phyloP scores from a whole-genome alignment of 2,329 filamentous ascomycete species.

The Hypoxylon sp. region DNA sequence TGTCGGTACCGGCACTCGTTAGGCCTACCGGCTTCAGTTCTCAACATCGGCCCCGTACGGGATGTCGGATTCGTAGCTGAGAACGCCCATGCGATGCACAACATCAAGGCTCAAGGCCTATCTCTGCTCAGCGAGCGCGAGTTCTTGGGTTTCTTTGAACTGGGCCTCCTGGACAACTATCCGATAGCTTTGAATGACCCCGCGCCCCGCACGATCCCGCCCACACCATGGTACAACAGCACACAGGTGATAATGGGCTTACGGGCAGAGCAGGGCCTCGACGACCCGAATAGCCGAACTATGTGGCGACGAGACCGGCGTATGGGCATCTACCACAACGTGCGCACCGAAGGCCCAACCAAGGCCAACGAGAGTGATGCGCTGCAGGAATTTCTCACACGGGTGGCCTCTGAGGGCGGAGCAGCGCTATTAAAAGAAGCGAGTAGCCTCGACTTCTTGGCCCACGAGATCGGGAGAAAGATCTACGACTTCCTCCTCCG shows the following conservation, averaged over 20 bases:
- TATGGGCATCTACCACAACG: slow-evolving; percentile 52
- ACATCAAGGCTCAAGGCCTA: slow-evolving; percentile 45
- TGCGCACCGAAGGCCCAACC: slow-evolving; percentile 19
- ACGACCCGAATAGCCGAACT: slow-evolving; percentile 47
- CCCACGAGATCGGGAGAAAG: slow-evolving; percentile 45
- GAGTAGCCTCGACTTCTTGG: slow-evolving; percentile 41
- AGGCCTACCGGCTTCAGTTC: slow-evolving; percentile 54
- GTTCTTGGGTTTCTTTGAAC: slow-evolving; percentile 48
- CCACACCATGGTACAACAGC: slow-evolving; percentile 37
- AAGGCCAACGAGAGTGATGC: slow-evolving; percentile 39
- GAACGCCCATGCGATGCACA: slow-evolving; percentile 46
- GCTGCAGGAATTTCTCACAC: slow-evolving; percentile 46
- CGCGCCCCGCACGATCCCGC: slow-evolving; percentile 17
- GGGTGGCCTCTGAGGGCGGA: slow-evolving; percentile 24
- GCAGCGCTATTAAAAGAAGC: slow-evolving; percentile 25
- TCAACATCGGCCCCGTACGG: slow-evolving; percentile 57
- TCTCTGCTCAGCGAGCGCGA: slow-evolving; percentile 47
- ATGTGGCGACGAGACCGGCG: slow-evolving; percentile 52
- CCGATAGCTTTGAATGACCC: slow-evolving; percentile 3
- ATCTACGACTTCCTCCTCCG: slow-evolving; percentile 47
- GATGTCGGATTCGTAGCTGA: slow-evolving; percentile 51
- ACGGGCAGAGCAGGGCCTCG: slow-evolving; percentile 44
- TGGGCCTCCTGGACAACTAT: slow-evolving; percentile 37
- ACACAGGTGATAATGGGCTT: slow-evolving; percentile 48
- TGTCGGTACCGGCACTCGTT: slow-evolving; percentile 53